Evolutionary conservation across 2,329 filamentous ascomycete genomes (phyloP), one percentile per base, ranked within the genome.

Genomic region (Madurella mycetomatis): DNA sequence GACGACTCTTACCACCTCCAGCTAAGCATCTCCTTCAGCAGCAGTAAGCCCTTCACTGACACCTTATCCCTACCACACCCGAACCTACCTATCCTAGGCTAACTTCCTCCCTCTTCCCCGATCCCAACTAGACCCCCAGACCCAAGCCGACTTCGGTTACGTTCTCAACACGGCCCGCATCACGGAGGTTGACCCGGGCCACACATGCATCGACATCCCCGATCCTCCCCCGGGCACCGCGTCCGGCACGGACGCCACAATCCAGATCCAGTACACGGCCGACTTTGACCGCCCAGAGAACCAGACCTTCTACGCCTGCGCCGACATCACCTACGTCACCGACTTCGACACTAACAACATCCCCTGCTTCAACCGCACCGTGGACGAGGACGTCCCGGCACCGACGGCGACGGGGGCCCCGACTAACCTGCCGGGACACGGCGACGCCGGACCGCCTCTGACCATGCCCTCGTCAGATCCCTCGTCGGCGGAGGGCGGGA

Each of bases 1-100:
- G 77, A 83, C 55, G 78, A 83, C 48, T 79, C 81, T 5, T 83
- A 75, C 63, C 72, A 77, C 41, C 67, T 82, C 19, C 73, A 77
- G 48, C 71, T 85, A 17, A 73, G 76, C 50, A 74, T 85, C 49
- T 79, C 82, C 0, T 78, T 81, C 57, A 66, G 67, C 5, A 70
- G 76, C 49, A 70, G 81, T 82, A 67, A 55, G 70, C 60, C 32
- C 9, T 37, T 30, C 4, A 37, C 7, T 4, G 12, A 32, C 30
- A 16, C 12, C 19, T 16, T 46, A 31, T 32, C 7, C 40, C 2
- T 15, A 7, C 17, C n/a, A 9, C 18, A 4, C 18, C 19, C 7
- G n/a, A 15, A 32, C 32, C 39, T 25, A 12, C 30, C 17, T 31
- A 43, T 49, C 44, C 12, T n/a, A n/a, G 9, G 7, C 54, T 58